These are phyloP conservation scores for Hypoxylon cercidicola DNA, from an alignment of 495 filamentous ascomycete genomes.

Conservation along the genomic window DNA sequence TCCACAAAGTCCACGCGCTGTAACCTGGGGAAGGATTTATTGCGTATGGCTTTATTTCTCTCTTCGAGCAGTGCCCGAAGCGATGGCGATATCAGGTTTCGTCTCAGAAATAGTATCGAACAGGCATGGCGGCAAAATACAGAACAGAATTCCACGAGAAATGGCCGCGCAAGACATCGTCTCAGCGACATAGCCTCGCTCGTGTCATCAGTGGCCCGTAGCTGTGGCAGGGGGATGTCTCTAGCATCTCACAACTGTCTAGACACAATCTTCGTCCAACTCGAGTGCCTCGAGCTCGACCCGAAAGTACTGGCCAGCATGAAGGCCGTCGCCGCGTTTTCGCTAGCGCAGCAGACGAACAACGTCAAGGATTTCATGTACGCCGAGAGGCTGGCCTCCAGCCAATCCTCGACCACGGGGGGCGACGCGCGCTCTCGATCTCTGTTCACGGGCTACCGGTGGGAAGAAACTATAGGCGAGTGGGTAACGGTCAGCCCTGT, in stretches of 20 bases:
- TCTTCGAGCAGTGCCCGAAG: constrained; percentile 28
- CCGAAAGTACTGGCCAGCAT: constrained; percentile 35
- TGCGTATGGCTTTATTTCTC: constrained; percentile 40
- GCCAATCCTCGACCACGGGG: constrained; percentile 17
- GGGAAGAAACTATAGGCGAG: constrained; percentile 66
- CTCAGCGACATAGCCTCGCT: constrained; percentile 44
- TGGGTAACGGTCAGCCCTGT: constrained; percentile 58
- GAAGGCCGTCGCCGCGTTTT: constrained; percentile 48
- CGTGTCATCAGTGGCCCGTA: constrained; percentile 49
- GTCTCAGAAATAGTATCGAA: constrained; percentile 26
- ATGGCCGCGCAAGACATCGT: constrained; percentile 28
- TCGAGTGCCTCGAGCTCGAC: constrained; percentile 32
- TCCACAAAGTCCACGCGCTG: constrained; percentile 6
- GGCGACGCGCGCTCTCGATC: constrained; percentile 19
- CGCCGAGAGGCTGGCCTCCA: constrained; percentile 50
- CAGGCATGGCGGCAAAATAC: constrained; percentile 29
- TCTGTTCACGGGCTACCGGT: constrained; percentile 54
- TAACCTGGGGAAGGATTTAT: constrained; percentile 25
- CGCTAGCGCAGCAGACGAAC: constrained; percentile 54
- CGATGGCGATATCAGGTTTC: constrained; percentile 15
- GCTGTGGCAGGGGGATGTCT: constrained; percentile 47
- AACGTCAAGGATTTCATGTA: constrained; percentile 55
- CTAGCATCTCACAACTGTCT: constrained; percentile 49
- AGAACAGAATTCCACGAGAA: constrained; percentile 20
- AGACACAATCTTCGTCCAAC: constrained; percentile 41